Base-by-base conservation (phyloP, 495 filamentous ascomycete species). In the Aspergillus carlsbadensis region DNA sequence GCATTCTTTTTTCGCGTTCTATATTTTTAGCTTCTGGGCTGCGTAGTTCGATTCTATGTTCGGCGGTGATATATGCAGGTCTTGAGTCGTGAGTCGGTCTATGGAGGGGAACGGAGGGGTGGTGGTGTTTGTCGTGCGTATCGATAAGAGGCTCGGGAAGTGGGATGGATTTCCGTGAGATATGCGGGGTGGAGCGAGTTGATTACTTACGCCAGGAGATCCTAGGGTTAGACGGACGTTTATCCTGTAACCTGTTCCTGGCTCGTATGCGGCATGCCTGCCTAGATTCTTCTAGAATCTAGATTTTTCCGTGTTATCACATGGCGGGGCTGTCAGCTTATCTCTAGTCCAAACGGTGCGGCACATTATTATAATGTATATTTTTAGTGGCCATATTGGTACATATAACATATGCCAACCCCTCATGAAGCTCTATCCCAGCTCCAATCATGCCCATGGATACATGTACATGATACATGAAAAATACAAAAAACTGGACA, bases 1-100 rank as follows among this genome's bases (percentile, higher is more conserved):
- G 66, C 73, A 80, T 79, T 35, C 34, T 14, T 47, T 21, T 53
- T 14, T 31, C 18, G 1, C 14, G 17, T 48, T 17, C 33, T 29
- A 37, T 51, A 15, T 39, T 52, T 52, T 31, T 31, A 4, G 18
- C 21, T 21, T 21, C 21, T 14, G 1, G 15, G 29, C 3, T 21
- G 2, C 15, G 10, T 20, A 18, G 8, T 42, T 33, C 22, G 3
- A 2, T 5, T 17, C 31, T 31, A 13, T 31, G 14, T 46, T 5
- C 33, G 49, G 24, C 29, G 21, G 15, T 3, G 2, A 14, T 15
- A n/a, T 11, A 37, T 15, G 15, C 33, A 33, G 44, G 26, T 17
- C 65, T 37, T 47, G 44, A 37, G 20, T 37, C n/a, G 31, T 26
- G 10, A 29, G 40, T 51, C 3, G 36, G 37, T 51, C 14, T 8